Conservation (phyloP, 306 rosid species). For the Morella rubra region DNA sequence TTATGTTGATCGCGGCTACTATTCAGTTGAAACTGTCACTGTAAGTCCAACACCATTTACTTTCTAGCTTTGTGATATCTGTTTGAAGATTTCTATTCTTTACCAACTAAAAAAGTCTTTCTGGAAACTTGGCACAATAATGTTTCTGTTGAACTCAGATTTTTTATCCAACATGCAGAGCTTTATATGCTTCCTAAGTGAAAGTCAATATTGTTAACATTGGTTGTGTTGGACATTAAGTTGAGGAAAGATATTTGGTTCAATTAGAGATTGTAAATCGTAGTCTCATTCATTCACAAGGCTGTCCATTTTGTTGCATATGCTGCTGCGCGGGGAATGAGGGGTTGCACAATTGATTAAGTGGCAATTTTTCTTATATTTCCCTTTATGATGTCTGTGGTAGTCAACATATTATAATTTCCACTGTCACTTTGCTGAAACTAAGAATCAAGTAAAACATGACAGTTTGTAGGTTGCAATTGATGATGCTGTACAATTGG, state of each 20-base stretch:
- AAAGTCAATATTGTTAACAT: background rate
- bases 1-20: slow-evolving; percentile 97
- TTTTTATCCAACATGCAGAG: background rate
- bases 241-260: background rate
- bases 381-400: background rate
- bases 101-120: background rate
- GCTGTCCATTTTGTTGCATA: background rate
- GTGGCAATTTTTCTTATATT: background rate
- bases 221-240: background rate
- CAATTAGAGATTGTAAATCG: background rate
- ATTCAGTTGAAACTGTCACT: slow-evolving; percentile 93
- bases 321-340: background rate
- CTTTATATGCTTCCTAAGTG: background rate
- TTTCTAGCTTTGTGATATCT: background rate
- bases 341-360: background rate
- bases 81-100: background rate
- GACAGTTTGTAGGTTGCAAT: slow-evolving; percentile 1
- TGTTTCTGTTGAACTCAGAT: background rate
- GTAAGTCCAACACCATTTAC: slow-evolving; percentile 46
- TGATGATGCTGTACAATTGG: background rate
- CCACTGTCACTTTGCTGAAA: background rate
- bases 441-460: background rate
- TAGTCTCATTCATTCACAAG: background rate
- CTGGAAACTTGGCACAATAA: slow-evolving; percentile 11
- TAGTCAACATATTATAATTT: background rate